Percentiles rank a stretch among this genome's conserved stretches.
phyloP scores from a whole-genome alignment of 371 early-diverging fungal genomes.

The Mucor plumbeus region DNA sequence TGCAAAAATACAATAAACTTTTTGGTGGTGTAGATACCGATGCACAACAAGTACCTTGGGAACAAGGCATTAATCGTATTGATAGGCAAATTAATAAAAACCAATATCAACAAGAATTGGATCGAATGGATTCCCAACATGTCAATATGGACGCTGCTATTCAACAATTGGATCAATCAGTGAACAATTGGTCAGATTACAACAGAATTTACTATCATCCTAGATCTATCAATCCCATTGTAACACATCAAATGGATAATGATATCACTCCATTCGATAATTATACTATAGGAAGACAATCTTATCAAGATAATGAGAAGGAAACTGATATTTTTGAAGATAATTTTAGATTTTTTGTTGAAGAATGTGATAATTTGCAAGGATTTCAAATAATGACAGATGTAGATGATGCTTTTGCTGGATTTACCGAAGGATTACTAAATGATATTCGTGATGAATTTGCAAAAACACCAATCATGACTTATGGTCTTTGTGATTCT shows the following conservation, averaged over 20 bases:
- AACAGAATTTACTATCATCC: conserved; percentile 80
- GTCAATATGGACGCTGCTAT: conserved; percentile 30
- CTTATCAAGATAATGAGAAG: conserved; percentile 69
- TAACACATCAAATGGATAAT: conserved; percentile 68
- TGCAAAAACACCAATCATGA: conserved; percentile 72
- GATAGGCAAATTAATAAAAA: conserved; percentile 49
- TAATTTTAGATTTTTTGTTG: conserved; percentile 76
- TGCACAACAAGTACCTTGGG: conserved; percentile 38
- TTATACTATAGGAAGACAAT: conserved; percentile 73
- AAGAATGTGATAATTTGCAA: conserved; percentile 87
- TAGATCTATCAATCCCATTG: conserved; percentile 65
- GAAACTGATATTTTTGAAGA: conserved; percentile 75
- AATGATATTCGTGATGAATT: conserved; percentile 78
- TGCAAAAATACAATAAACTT: conserved; percentile 68
- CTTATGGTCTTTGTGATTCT: conserved; percentile 62
- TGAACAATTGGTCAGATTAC: conserved; percentile 83
- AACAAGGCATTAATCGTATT: conserved; percentile 50
- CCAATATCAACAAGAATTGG: conserved; percentile 59
- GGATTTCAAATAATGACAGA: conserved; percentile 84
- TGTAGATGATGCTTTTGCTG: conserved; percentile 79
- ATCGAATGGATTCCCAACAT: conserved; percentile 45
- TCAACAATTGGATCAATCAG: conserved; percentile 42
- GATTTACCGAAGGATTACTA: conserved; percentile 68
- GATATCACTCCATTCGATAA: conserved; percentile 73
- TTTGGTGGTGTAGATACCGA: conserved; percentile 39